phyloP scores from a whole-genome alignment of 257 asterid genomes.

The Linderniella brevidens region DNA sequence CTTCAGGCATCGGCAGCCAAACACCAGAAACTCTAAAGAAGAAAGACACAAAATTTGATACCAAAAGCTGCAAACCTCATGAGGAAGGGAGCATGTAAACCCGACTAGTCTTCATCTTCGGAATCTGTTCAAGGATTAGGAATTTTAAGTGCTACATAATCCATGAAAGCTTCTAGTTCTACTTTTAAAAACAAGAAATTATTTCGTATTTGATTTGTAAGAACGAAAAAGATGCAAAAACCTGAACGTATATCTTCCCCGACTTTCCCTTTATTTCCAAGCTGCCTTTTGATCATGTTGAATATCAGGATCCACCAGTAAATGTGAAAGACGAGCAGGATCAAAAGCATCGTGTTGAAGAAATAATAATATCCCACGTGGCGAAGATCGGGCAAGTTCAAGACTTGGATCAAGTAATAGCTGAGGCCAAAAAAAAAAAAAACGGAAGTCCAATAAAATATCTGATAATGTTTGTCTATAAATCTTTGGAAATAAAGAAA shows the following conservation, averaged over 20 bases:
- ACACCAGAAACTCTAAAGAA: too few relatives aligned
- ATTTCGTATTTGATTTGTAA: too few relatives aligned
- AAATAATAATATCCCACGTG: slow-evolving; percentile 21
- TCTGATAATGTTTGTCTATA: too few relatives aligned
- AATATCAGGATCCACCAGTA: slow-evolving; percentile 67
- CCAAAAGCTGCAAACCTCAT: too few relatives aligned
- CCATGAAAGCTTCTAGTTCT: too few relatives aligned
- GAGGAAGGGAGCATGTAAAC: too few relatives aligned
- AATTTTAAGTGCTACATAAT: too few relatives aligned
- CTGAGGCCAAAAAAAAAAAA: slow-evolving; percentile 13
- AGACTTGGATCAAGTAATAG: slow-evolving; percentile 16
- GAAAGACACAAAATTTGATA: too few relatives aligned
- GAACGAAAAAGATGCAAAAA: slow-evolving; percentile 2
- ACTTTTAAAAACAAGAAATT: too few relatives aligned
- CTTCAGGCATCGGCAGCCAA: too few relatives aligned
- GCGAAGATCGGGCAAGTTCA: slow-evolving; percentile 22
- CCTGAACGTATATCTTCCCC: slow-evolving; percentile 75
- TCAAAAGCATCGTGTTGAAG: slow-evolving; percentile 47
- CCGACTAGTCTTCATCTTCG: too few relatives aligned
- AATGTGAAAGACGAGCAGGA: slow-evolving; percentile 47
- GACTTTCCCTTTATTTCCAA: slow-evolving; percentile 46
- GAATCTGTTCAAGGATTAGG: too few relatives aligned
- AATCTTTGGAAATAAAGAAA: neutral
- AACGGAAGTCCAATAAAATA: neutral
- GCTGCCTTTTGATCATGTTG: slow-evolving; percentile 42